Conservation (phyloP, 2,329 filamentous ascomycete genomes). For the Ophiostoma perfectum region DNA sequence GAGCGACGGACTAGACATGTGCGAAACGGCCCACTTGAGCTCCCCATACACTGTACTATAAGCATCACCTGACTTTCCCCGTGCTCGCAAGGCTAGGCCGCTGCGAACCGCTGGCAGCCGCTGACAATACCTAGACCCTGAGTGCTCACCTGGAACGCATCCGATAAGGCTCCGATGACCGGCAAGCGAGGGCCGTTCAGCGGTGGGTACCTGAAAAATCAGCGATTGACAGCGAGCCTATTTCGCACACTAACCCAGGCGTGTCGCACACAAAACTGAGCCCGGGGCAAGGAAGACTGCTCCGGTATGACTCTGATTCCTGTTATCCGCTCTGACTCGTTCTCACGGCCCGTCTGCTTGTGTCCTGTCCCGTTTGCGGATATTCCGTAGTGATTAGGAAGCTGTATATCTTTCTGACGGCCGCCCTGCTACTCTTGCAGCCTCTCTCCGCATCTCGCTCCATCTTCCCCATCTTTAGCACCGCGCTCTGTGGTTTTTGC, state of each 20-base stretch:
- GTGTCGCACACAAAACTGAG: slow-evolving; percentile 9
- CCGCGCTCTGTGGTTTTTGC: background rate
- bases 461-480: slow-evolving; percentile 11
- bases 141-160: background rate
- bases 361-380: slow-evolving; percentile 3
- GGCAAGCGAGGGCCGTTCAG: background rate
- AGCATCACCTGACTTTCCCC: background rate
- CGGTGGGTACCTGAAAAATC: slow-evolving; percentile 15
- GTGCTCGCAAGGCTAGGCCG: background rate
- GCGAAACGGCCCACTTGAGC: too few species aligned
- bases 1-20: too few species aligned
- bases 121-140: background rate
- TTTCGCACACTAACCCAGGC: slow-evolving; percentile 9
- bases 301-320: slow-evolving; percentile 11
- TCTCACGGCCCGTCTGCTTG: slow-evolving; percentile 8
- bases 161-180: slow-evolving; percentile 20
- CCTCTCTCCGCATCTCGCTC: background rate
- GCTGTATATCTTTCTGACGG: background rate
- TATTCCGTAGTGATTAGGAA: background rate
- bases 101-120: background rate
- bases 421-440: background rate
- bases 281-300: slow-evolving; percentile 15
- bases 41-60: too few species aligned
- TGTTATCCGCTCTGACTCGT: background rate
- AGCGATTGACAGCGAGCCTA: slow-evolving; percentile 7